Evolutionary conservation across 208 protist genomes (phyloP), one percentile per base, ranked within the genome.

Genomic region (Leishmania martiniquensis): DNA sequence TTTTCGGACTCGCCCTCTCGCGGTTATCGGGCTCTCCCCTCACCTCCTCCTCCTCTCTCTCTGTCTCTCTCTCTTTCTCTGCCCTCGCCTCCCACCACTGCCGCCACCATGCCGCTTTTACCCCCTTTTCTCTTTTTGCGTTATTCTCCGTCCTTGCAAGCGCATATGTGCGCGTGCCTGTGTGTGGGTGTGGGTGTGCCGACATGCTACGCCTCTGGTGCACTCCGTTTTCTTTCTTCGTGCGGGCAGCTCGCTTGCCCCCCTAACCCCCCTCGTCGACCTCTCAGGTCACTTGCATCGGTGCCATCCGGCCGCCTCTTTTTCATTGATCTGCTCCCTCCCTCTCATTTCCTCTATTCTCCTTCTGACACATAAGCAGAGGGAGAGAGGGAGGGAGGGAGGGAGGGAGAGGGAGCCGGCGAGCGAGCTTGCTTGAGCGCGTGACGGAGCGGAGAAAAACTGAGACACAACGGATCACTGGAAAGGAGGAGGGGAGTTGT

Each of bases 1-100:
- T 78, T 65, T 65, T 66, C 63, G 29, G 39, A 59, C 78, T 37
- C 57, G 49, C 34, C n/a, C n/a, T n/a, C 52, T 83, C 65, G 22
- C 42, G 45, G 63, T 72, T 55, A 17, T 54, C 4, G 15, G 45
- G 10, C 42, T 47, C 29, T 45, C 32, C 25, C 44, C 45, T 51
- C 66, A 7, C 44, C 9, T 29, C 7, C 13, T 54, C 32, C 22
- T 34, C 13, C 49, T 29, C 47, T 51, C 13, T 57, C 37, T 66
- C 9, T 82, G 51, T 78, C 78, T 49, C 22, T 63, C 42, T 37
- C 20, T 32, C 72, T 37, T n/a, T n/a, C n/a, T n/a, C n/a, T n/a
- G n/a, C n/a, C n/a, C n/a, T n/a, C n/a, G n/a, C n/a, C n/a, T n/a
- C n/a, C n/a, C n/a, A n/a, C n/a, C n/a, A n/a, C n/a, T n/a, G n/a